Evolutionary conservation across 2,329 filamentous ascomycete species (phyloP), one percentile per base, ranked within the genome.

Genomic region (Alternaria postmessia): DNA sequence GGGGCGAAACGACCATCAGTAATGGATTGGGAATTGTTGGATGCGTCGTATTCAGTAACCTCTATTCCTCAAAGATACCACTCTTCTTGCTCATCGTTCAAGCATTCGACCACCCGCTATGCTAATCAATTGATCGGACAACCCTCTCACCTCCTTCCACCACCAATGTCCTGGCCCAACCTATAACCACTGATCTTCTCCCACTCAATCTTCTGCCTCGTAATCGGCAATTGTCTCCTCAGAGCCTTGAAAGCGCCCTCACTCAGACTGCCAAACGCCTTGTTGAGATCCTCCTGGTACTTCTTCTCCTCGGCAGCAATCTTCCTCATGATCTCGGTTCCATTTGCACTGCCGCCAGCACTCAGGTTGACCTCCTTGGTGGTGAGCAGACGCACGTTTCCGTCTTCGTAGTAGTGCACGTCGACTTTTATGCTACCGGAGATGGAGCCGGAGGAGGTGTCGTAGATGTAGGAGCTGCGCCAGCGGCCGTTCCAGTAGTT

Each of bases 401-500:
- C 95, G 77, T 99, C 96, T 82, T 99, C 95, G 83, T 99, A 99
- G 85, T 99, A 99, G 84, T 99, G 95, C 52, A 99, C 94, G 70
- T 98, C 94, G 54, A 97, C 92, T 79, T 94, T 93, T 80, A 98
- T 89, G 60, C 85, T 88, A 71, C 95, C 95, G 38, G 89, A 88
- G 43, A 98, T 82, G 48, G 84, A 84, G 65, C 85, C 84, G 3
- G 87, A 84, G 2, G 87, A 86, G 1, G 93, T 89, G 64, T 89
- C 86, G 79, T 91, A 91, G 71, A 91, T 86, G 83, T 98, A 98
- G 54, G 91, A 85, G 48, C 92, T 94, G 73, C 95, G 91, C 92
- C 95, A 99, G 64, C 95, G 93, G 64, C 95, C 95, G 81, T 97
- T 98, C 92, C 95, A 98, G 85, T 93, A 99, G 85, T 99, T 99